Conservation (phyloP, 805 yeast species). For the Pichia membranifaciens region DNA sequence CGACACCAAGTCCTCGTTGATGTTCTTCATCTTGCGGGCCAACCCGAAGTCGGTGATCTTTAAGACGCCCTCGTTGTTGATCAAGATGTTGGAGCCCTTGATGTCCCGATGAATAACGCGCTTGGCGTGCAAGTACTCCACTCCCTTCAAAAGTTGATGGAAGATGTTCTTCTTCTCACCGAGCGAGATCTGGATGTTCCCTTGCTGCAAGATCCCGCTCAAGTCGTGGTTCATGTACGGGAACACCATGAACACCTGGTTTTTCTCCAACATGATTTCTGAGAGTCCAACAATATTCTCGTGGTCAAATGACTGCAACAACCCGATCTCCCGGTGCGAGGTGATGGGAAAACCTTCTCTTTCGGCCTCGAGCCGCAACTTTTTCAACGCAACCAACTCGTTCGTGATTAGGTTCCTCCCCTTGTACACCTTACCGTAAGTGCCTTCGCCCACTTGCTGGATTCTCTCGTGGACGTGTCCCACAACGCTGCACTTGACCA, state of each 20-base stretch:
- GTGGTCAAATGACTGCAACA: constrained; percentile 79
- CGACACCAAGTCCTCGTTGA: constrained; percentile 40
- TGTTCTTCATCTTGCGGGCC: constrained; percentile 66
- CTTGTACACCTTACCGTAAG: constrained; percentile 93
- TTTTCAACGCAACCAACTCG: constrained; percentile 78
- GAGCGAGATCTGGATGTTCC: constrained; percentile 53
- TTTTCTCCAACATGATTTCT: constrained; percentile 84
- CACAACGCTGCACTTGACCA: constrained; percentile 11
- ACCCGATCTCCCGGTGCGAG: constrained; percentile 83
- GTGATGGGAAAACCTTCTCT: constrained; percentile 96
- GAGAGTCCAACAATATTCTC: constrained; percentile 71
- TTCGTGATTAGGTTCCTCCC: constrained; percentile 68
- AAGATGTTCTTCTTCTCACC: constrained; percentile 64
- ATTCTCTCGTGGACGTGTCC: constrained; percentile 57
- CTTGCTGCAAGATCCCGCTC: constrained; percentile 79
- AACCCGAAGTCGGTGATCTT: constrained; percentile 81
- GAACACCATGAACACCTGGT: constrained; percentile 79
- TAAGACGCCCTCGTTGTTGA: constrained; percentile 55
- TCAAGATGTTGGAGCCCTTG: constrained; percentile 71
- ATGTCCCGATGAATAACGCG: constrained; percentile 75
- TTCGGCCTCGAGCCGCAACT: constrained; percentile 77
- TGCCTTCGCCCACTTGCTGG: constrained; percentile 96
- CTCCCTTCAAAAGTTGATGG: constrained; percentile 61
- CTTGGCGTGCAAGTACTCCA: constrained; percentile 61
- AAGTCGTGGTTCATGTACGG: constrained; percentile 93